These are phyloP conservation scores for Amanita jacksonii DNA, from an alignment of 768 basidiomycete species.

Conservation along the genomic window DNA sequence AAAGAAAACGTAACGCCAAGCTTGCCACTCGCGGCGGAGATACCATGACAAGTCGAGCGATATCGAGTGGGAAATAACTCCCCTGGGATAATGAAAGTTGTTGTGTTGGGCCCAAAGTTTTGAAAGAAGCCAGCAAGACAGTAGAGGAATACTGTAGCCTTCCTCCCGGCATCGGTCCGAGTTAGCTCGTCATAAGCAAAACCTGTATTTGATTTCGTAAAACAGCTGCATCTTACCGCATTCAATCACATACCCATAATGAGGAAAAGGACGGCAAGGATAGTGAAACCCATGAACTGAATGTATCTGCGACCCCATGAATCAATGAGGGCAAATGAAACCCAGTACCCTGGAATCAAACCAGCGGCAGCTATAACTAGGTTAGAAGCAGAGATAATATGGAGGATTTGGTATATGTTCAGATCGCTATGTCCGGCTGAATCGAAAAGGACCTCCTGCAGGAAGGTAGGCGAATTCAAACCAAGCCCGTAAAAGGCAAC, in stretches of 20 bases:
- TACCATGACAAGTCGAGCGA: slow-evolving; percentile 77
- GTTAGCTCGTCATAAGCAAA: slow-evolving; percentile 56
- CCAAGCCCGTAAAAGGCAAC: slow-evolving; percentile 87
- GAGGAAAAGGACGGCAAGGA: slow-evolving; percentile 58
- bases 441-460: slow-evolving; percentile 70
- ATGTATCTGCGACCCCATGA: slow-evolving; percentile 75
- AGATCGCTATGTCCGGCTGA: no score
- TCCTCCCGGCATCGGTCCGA: slow-evolving; percentile 28
- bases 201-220: slow-evolving; percentile 26
- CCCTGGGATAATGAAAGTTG: slow-evolving; percentile 74
- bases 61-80: slow-evolving; percentile 87
- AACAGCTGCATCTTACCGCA: not conserved
- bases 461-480: slow-evolving; percentile 71
- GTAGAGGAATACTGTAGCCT: slow-evolving; percentile 75
- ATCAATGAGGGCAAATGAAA: slow-evolving; percentile 58
- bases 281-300: slow-evolving; percentile 67
- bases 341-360: slow-evolving; percentile 76
- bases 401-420: slow-evolving; percentile 52
- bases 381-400: slow-evolving; percentile 66
- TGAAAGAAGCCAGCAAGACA: slow-evolving; percentile 84
- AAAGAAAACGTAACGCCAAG: slow-evolving; percentile 76
- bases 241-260: slow-evolving; percentile 48
- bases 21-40: slow-evolving; percentile 78
- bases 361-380: slow-evolving; percentile 69
- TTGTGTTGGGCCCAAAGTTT: slow-evolving; percentile 79